These are phyloP conservation scores for Phytophthora nicotianae DNA, from an alignment of 352 stramenopile species.

Conservation along the genomic window DNA sequence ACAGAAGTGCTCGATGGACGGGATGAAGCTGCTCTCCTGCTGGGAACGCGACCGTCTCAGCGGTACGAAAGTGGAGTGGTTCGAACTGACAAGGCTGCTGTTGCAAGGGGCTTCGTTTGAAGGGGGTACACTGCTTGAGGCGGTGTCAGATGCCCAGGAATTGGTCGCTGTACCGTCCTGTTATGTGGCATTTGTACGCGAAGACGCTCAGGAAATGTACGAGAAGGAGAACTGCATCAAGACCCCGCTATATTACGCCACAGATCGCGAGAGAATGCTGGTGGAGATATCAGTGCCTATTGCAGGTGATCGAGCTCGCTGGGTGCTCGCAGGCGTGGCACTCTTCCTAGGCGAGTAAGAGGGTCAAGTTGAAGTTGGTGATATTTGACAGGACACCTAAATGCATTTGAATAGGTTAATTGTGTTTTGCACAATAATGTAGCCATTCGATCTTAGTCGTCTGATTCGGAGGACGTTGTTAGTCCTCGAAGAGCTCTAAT, in stretches of 20 bases:
- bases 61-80: conserved; percentile 69
- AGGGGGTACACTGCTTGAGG: conserved; percentile 75
- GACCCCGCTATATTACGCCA: conserved; percentile 82
- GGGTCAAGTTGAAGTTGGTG: conserved; percentile 21
- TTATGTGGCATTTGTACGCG: conserved; percentile 80
- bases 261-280: conserved; percentile 76
- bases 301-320: conserved; percentile 67
- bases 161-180: conserved; percentile 81
- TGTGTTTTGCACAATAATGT: background rate
- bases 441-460: conserved; percentile 15
- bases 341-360: conserved; percentile 82
- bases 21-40: conserved; percentile 89
- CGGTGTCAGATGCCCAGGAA: conserved; percentile 82
- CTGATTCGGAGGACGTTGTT: conserved; percentile 8
- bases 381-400: background rate
- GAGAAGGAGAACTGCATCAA: conserved; percentile 76
- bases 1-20: conserved; percentile 89
- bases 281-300: conserved; percentile 86
- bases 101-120: conserved; percentile 91
- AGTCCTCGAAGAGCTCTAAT: background rate
- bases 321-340: conserved; percentile 83
- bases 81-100: conserved; percentile 79
- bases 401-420: conserved; percentile 5
- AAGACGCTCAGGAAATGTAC: conserved; percentile 80
- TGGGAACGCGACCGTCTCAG: conserved; percentile 82